phyloP scores from a whole-genome alignment of 768 basidiomycete species.

The Candolleomyces efflorescens region DNA sequence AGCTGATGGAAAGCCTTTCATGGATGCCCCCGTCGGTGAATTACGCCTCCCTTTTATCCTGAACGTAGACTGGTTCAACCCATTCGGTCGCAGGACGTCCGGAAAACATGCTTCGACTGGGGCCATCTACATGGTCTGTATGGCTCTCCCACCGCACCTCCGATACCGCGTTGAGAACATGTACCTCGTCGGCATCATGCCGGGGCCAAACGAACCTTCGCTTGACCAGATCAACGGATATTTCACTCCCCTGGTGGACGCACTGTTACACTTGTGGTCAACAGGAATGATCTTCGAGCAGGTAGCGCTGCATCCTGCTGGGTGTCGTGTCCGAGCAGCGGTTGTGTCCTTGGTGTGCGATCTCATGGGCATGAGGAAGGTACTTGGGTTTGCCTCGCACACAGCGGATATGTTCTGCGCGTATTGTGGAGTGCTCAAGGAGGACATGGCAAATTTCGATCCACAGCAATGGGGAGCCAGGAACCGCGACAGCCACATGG shows the following conservation, averaged over 20 bases:
- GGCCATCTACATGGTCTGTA: slow-evolving; percentile 23
- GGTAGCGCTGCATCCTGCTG: slow-evolving; percentile 15
- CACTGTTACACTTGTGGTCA: slow-evolving; percentile 25
- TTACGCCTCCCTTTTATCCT: slow-evolving; percentile 21
- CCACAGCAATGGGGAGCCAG: background rate
- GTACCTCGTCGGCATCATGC: slow-evolving; percentile 20
- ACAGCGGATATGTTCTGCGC: slow-evolving; percentile 16
- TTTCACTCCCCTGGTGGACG: slow-evolving; percentile 28
- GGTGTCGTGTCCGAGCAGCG: slow-evolving; percentile 18
- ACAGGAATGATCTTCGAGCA: slow-evolving; percentile 20
- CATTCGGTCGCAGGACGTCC: slow-evolving; percentile 19
- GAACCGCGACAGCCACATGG: background rate
- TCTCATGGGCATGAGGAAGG: slow-evolving; percentile 23
- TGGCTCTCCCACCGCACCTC: slow-evolving; percentile 27
- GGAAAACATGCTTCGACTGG: slow-evolving; percentile 17
- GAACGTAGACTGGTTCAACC: slow-evolving; percentile 28
- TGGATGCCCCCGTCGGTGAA: slow-evolving; percentile 9
- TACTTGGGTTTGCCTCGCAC: slow-evolving; percentile 17
- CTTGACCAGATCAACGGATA: slow-evolving; percentile 28
- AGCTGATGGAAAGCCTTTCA: slow-evolving; percentile 11
- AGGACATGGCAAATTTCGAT: slow-evolving; percentile 4
- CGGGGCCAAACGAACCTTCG: slow-evolving; percentile 18
- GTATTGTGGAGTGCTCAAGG: slow-evolving; percentile 3
- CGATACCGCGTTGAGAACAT: slow-evolving; percentile 14
- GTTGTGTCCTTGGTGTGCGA: slow-evolving; percentile 30